These are phyloP conservation scores for Atkinsonella texensis DNA, from an alignment of 2,329 filamentous ascomycete species.

Conservation along the genomic window DNA sequence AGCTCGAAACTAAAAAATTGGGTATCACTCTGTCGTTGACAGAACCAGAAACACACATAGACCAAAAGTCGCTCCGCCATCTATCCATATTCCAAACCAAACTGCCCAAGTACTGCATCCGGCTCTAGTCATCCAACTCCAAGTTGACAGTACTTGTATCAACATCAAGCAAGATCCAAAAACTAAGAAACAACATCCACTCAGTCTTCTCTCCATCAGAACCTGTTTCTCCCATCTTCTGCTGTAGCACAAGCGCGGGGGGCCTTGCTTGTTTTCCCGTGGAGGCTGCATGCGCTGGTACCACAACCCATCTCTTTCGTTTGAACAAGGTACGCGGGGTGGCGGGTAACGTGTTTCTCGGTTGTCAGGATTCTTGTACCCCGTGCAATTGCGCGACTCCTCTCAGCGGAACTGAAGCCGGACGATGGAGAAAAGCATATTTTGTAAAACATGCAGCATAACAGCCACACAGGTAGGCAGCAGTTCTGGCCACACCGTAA, in stretches of 20 bases:
- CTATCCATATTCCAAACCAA: background rate
- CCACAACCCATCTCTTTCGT: background rate
- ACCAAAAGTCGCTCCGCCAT: background rate
- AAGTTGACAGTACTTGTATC: background rate
- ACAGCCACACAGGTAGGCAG: slow-evolving; percentile 54
- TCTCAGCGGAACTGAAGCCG: slow-evolving; percentile 41
- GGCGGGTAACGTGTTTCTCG: background rate
- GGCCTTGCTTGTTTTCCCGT: background rate
- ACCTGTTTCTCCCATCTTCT: background rate
- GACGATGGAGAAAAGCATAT: slow-evolving; percentile 61
- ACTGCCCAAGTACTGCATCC: background rate
- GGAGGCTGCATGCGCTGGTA: background rate
- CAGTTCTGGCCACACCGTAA: slow-evolving; percentile 55
- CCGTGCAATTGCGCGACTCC: background rate
- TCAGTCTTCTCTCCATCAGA: background rate
- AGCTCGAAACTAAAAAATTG: background rate
- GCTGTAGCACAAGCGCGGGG: background rate
- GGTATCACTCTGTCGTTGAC: slow-evolving; percentile 1
- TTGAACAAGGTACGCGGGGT: background rate
- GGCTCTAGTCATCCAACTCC: background rate
- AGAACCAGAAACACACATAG: background rate
- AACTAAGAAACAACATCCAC: background rate
- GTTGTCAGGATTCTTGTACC: background rate
- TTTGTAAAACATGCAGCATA: slow-evolving; percentile 56
- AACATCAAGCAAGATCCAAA: background rate